Base-by-base conservation (phyloP, 2,329 filamentous ascomycete genomes). In the Claviceps sp. region DNA sequence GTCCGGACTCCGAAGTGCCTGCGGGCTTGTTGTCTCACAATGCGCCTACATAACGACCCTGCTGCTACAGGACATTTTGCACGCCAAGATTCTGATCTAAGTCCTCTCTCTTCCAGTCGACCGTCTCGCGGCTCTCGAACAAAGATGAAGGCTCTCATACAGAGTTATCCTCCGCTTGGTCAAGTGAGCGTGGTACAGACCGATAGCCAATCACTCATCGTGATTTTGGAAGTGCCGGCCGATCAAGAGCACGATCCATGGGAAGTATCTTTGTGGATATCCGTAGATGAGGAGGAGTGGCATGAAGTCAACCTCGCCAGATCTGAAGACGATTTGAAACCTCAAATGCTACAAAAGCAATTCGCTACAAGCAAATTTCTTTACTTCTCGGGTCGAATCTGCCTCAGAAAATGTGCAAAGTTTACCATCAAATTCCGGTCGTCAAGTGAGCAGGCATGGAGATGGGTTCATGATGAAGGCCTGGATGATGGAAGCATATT, bases 261-360 rank as follows among this genome's bases (percentile, higher is more conserved):
- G 84, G 77, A 93, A 59, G 78, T 89, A 36, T 78, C 79, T 16
- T 67, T 94, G 7, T 95, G 89, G 87, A 80, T 87, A 53, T 75
- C 74, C 4, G 56, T 61, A 56, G 82, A 85, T 58, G 76, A 78
- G 49, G 63, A 69, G 26, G 72, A 73, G 57, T 72, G 76, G 81
- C 55, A 68, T 67, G 70, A 90, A 73, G 77, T 70, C 18, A 52
- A 55, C 1, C 59, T 80, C 34, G 46, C 47, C 2, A 58, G 63
- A 7, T 45, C 63, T 55, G 50, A 58, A 38, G 54, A 53, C 40
- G 47, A 52, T 13, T 53, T 61, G 7, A 54, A 48, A 5, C 76
- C 84, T 22, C 70, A 79, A 18, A 68, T 70, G 26, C 69, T 93
- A 2, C 72, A 79, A 50, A 60, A 64, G 3, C 37, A 51, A 20